Evolutionary conservation across 208 protist species (phyloP).

Genomic region (Crithidia brevicula): DNA sequence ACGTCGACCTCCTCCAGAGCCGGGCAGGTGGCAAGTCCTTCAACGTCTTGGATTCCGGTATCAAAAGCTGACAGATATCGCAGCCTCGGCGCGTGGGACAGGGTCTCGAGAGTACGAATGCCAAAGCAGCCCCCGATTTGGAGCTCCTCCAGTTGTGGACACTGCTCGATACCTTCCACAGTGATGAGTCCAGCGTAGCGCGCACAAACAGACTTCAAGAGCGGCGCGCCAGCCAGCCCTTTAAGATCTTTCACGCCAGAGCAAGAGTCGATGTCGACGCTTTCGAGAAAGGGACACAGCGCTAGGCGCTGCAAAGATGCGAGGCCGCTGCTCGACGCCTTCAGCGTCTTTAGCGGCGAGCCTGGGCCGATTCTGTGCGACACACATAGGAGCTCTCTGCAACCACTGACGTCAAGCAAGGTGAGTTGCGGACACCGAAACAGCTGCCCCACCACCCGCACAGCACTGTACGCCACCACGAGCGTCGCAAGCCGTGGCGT

Average conservation of each 20-base stretch:
- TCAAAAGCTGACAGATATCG: constrained; percentile 1
- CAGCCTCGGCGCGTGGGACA: neutral
- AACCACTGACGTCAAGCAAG: constrained; percentile 3
- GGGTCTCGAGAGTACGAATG: neutral
- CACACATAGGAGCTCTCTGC: neutral
- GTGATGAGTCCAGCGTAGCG: constrained; percentile 1
- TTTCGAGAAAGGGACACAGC: neutral
- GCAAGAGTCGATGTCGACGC: constrained; percentile 5
- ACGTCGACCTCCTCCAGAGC: constrained; percentile 15
- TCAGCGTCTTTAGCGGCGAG: constrained; percentile 2
- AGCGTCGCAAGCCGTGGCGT: constrained; percentile 2
- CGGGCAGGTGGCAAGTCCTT: constrained; percentile 1
- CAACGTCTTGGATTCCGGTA: constrained; percentile 1
- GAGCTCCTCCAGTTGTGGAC: constrained; percentile 6
- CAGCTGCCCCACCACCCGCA: constrained; percentile 3
- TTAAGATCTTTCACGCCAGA: constrained; percentile 1
- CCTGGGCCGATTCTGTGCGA: neutral
- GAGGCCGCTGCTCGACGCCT: constrained; percentile 5
- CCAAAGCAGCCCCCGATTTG: neutral
- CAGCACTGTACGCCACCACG: constrained; percentile 1
- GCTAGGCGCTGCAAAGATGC: neutral
- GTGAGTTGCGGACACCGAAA: constrained; percentile 9
- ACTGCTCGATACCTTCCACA: neutral
- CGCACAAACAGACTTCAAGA: neutral
- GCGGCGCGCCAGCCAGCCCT: constrained; percentile 2